These are phyloP conservation scores for Metroxylon sagu DNA, from an alignment of 176 grass and related monocot species.

Conservation along the genomic window DNA sequence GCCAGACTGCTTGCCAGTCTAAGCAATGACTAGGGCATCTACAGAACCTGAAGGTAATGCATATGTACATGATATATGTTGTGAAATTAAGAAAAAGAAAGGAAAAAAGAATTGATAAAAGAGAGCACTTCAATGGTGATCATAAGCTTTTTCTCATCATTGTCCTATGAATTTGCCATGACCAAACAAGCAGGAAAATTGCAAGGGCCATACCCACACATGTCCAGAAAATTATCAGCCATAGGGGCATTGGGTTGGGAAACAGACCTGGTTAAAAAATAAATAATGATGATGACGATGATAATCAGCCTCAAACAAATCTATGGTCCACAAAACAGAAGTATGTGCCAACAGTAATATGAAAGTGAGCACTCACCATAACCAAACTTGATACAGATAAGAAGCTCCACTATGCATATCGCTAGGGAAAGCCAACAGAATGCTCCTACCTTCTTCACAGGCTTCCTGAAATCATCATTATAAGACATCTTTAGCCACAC, in stretches of 20 bases:
- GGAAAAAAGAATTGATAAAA: conserved; percentile 33
- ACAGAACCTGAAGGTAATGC: conserved; percentile 14
- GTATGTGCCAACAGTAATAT: too few relatives aligned
- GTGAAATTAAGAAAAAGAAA: conserved; percentile 25
- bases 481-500: too few relatives aligned
- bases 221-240: conserved; percentile 68
- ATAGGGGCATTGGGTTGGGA: conserved; percentile 70
- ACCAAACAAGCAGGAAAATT: conserved; percentile 73
- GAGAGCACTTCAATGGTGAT: conserved; percentile 13
- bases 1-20: not conserved
- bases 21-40: not conserved
- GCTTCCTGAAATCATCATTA: conserved; percentile 50
- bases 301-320: too few relatives aligned
- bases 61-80: conserved; percentile 52
- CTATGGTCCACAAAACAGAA: too few relatives aligned
- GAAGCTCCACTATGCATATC: conserved; percentile 96
- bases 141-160: conserved; percentile 64
- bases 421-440: conserved; percentile 96
- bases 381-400: conserved; percentile 93
- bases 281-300: not conserved
- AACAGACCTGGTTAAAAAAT: conserved; percentile 59
- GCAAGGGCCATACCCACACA: conserved; percentile 25
- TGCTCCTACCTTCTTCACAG: conserved; percentile 91
- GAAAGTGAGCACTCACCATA: conserved; percentile 31
- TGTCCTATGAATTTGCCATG: conserved; percentile 59